phyloP scores from a whole-genome alignment of 2,329 filamentous ascomycete species.

The Trichoderma lentiforme region DNA sequence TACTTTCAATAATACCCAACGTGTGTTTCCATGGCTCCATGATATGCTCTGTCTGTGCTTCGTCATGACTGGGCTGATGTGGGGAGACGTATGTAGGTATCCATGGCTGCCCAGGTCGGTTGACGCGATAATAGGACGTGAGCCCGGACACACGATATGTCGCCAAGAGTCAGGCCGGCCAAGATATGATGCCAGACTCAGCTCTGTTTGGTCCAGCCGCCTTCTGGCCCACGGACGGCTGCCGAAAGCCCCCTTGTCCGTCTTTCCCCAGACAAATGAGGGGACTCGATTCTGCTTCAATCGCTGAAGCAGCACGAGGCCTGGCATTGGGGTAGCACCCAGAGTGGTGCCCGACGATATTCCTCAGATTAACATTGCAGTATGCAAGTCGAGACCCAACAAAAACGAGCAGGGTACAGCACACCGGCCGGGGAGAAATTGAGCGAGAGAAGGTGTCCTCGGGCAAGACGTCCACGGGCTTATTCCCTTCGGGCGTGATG shows the following conservation, averaged over 20 bases:
- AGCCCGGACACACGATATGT: not conserved
- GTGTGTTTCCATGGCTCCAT: not conserved
- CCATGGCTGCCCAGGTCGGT: not conserved
- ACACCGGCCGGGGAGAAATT: not conserved
- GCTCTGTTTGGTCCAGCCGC: not conserved
- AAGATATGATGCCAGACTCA: not conserved
- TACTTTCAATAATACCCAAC: not conserved
- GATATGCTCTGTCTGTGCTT: not conserved
- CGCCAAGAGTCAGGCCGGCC: constrained; percentile 5
- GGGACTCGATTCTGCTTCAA: not conserved
- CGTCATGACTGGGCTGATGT: not conserved
- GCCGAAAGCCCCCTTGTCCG: not conserved
- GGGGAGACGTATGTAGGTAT: not conserved
- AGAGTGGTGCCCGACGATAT: constrained; percentile 13
- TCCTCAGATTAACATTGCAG: constrained; percentile 3
- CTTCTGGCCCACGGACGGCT: not conserved
- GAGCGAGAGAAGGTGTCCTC: not conserved
- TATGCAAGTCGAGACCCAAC: not conserved
- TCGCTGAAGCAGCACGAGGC: not conserved
- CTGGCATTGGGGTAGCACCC: not conserved
- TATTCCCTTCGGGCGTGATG: constrained; percentile 4
- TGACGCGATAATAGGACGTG: constrained; percentile 14
- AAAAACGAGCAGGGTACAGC: not conserved
- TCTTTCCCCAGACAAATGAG: constrained; percentile 4
- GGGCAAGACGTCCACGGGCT: not conserved